Base-by-base conservation (phyloP, 306 rosid species). In the Hylodesmum podocarpum region DNA sequence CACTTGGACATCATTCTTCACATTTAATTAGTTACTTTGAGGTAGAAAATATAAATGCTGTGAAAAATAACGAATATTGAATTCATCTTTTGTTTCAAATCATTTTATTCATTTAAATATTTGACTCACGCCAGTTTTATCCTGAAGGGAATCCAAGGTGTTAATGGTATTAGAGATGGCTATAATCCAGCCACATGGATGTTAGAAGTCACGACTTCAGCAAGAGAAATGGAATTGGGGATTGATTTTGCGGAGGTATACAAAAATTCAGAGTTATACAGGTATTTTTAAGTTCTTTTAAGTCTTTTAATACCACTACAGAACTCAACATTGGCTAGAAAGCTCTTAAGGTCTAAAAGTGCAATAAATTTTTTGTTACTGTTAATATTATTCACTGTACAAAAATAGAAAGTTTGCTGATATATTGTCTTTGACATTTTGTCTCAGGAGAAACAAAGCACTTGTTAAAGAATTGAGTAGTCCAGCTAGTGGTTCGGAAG, bases 401-500 rank as follows among this genome's bases (percentile, higher is more conserved):
- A 57, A n/a, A n/a, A n/a, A n/a, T n/a, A 6, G 33, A 14, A 57
- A 19, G 51, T 29, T 46, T 46, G 18, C 31, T 61, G 53, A 73
- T 78, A 33, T 19, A 27, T 61, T 34, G 28, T 43, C 14, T 54
- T 70, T 57, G 78, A 10, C 71, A 25, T 58, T 50, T 61, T 58
- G 75, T 84, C 81, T 74, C 87, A 88, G 92, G 88, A 86, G 84
- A 73, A 88, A 84, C 72, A 84, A 84, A 77, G 34, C 37, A 39
- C 82, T 88, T 21, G 77, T 84, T 62, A 41, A 66, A 77, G 86
- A 84, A 80, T 24, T 84, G 61, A 86, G 87, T 80, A 84, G 58
- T 36, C 84, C 90, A 24, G 79, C 81, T 77, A 61, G 88, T 19
- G 92, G 80, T 80, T 88, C 90, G 0, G 74, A 54, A 46, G 90